Conservation (phyloP, 768 basidiomycete genomes). For the Amanita brunnescens region DNA sequence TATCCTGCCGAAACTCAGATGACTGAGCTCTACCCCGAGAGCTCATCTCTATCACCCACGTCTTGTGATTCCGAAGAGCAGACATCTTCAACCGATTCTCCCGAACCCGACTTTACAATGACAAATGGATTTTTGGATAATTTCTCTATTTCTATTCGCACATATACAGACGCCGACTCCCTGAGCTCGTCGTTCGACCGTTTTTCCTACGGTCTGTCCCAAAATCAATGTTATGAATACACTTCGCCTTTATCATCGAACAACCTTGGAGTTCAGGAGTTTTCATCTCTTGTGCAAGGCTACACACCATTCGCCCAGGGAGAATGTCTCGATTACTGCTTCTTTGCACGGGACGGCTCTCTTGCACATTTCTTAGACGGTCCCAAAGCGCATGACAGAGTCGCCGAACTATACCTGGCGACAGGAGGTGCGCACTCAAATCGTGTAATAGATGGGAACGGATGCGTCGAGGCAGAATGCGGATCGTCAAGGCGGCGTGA, state of each 20-base stretch:
- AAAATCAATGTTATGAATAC: neutral
- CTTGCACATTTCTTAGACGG: neutral
- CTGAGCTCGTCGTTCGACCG: neutral
- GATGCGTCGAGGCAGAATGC: neutral
- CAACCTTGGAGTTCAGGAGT: neutral
- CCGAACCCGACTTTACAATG: slow-evolving; percentile 1
- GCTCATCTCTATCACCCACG: neutral
- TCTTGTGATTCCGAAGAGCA: neutral
- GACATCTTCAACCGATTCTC: slow-evolving; percentile 1
- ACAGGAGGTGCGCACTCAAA: neutral
- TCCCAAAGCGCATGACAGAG: neutral
- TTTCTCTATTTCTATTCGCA: neutral
- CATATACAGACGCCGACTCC: slow-evolving; percentile 1
- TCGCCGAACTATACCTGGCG: neutral
- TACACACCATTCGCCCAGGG: neutral
- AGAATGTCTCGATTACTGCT: neutral
- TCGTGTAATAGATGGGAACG: neutral
- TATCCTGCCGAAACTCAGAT: neutral
- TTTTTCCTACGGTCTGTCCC: neutral
- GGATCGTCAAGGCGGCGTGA: neutral
- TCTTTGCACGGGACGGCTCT: neutral
- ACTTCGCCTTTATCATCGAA: neutral
- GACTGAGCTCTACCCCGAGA: neutral
- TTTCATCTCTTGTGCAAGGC: neutral
- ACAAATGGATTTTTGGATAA: neutral